These are phyloP conservation scores for Malassezia vespertilionis DNA, from an alignment of 1,284 basidiomycete species.

Conservation along the genomic window DNA sequence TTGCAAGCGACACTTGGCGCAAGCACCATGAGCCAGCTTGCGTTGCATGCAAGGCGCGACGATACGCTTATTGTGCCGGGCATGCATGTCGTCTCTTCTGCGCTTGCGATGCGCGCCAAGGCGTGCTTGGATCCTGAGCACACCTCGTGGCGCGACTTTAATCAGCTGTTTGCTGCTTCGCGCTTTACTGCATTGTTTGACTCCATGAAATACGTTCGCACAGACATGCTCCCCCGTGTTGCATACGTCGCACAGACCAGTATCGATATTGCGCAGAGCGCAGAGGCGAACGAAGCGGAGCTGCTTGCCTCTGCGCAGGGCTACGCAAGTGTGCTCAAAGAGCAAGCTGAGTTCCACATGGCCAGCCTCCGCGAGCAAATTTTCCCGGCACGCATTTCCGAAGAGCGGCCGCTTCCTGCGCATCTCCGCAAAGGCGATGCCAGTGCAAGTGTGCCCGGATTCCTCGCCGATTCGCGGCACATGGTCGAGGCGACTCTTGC, in stretches of 20 bases:
- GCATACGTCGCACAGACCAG: slow-evolving; percentile 4
- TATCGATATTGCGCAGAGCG: background rate
- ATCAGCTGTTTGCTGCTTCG: slow-evolving; percentile 5
- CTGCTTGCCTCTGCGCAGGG: slow-evolving; percentile 4
- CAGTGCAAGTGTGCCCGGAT: background rate
- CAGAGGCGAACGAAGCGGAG: slow-evolving; percentile 5
- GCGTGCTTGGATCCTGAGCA: background rate
- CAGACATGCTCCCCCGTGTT: background rate
- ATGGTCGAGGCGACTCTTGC: slow-evolving; percentile 25
- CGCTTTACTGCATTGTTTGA: slow-evolving; percentile 9
- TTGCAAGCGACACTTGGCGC: background rate
- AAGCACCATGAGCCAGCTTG: background rate
- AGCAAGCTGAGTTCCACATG: slow-evolving; percentile 14
- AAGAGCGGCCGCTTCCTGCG: slow-evolving; percentile 18
- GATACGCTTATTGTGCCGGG: background rate
- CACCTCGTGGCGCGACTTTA: background rate
- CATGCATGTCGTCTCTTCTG: slow-evolving; percentile 8
- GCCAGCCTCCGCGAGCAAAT: slow-evolving; percentile 20
- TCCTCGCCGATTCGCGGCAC: slow-evolving; percentile 11
- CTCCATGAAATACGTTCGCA: background rate
- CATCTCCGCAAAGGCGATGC: slow-evolving; percentile 14
- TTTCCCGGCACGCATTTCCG: slow-evolving; percentile 12
- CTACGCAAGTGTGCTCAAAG: slow-evolving; percentile 9
- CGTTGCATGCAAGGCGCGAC: background rate
- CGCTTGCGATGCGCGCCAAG: slow-evolving; percentile 7